Evolutionary conservation across 2,329 filamentous ascomycete species (phyloP).

Genomic region (Talaromyces atroroseus): DNA sequence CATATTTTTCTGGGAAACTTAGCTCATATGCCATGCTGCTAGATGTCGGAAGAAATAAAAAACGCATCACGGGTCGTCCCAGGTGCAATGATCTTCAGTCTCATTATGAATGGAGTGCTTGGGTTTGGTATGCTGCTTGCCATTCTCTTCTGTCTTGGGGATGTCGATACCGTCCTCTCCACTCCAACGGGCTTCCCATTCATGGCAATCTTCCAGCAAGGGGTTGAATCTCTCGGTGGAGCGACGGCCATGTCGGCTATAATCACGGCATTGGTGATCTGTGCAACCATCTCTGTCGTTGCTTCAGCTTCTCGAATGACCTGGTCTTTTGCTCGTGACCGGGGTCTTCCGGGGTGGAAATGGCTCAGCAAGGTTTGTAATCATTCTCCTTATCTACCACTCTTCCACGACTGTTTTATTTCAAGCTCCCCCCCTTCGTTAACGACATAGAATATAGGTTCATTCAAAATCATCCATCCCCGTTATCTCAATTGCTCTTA

Average conservation of each 20-base stretch:
- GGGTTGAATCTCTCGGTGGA: conserved; percentile 26
- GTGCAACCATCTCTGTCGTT: conserved; percentile 19
- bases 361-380: conserved; percentile 19
- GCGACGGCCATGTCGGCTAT: conserved; percentile 24
- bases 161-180: conserved; percentile 41
- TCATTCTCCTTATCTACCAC: not conserved
- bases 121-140: conserved; percentile 53
- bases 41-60: conserved; percentile 37
- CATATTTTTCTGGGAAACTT: not conserved
- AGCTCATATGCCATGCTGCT: conserved; percentile 32
- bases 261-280: conserved; percentile 19
- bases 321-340: conserved; percentile 49
- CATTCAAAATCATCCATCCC: conserved; percentile 7
- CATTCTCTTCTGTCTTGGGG: conserved; percentile 50
- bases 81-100: conserved; percentile 44
- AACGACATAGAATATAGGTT: not conserved
- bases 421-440: not conserved
- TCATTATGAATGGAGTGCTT: conserved; percentile 48
- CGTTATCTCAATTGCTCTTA: conserved; percentile 40
- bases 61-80: conserved; percentile 49
- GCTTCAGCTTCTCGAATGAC: conserved; percentile 40
- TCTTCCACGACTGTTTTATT: no score
- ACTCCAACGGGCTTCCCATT: conserved; percentile 52
- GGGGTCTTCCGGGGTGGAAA: conserved; percentile 34
- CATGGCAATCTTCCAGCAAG: conserved; percentile 51